A percentile compares a stretch with the other conserved stretches of the same genome.
Conservation (phyloP, 768 basidiomycete genomes). For the Suillus lakei region DNA sequence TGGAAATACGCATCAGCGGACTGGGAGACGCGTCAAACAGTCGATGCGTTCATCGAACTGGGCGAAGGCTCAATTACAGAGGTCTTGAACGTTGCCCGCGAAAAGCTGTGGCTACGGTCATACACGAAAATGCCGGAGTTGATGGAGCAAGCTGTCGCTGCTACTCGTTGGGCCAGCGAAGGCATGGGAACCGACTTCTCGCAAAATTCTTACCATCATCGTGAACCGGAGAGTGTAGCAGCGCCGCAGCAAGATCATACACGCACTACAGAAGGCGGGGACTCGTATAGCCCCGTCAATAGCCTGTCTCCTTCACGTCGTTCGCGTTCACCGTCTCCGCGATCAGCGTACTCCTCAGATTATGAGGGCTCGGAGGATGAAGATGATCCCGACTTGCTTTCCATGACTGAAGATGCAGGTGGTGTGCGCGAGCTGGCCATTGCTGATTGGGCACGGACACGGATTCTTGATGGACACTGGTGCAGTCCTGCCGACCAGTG, state of each 20-base stretch:
- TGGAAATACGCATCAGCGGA: slow-evolving; percentile 44
- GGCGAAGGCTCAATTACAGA: slow-evolving; percentile 71
- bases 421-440: slow-evolving; percentile 60
- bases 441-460: slow-evolving; percentile 70
- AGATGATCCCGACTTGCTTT: slow-evolving; percentile 48
- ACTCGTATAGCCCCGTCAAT: slow-evolving; percentile 23
- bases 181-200: slow-evolving; percentile 38
- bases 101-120: slow-evolving; percentile 71
- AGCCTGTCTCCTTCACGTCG: slow-evolving; percentile 34
- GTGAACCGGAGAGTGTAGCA: slow-evolving; percentile 5
- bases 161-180: slow-evolving; percentile 49
- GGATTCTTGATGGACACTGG: slow-evolving; percentile 81
- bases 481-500: slow-evolving; percentile 73
- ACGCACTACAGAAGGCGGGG: slow-evolving; percentile 10
- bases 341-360: slow-evolving; percentile 35
- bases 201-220: slow-evolving; percentile 21
- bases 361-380: slow-evolving; percentile 45
- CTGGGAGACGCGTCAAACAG: slow-evolving; percentile 69
- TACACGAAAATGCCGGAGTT: slow-evolving; percentile 70
- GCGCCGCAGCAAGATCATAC: slow-evolving; percentile 8
- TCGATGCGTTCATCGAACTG: slow-evolving; percentile 76
- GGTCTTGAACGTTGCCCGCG: slow-evolving; percentile 63
- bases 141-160: slow-evolving; percentile 70
- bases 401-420: slow-evolving; percentile 50
- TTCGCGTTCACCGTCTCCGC: slow-evolving; percentile 35